Evolutionary conservation across 1,139 yeast species (phyloP).

Genomic region (Zygotorulaspora mrakii): DNA sequence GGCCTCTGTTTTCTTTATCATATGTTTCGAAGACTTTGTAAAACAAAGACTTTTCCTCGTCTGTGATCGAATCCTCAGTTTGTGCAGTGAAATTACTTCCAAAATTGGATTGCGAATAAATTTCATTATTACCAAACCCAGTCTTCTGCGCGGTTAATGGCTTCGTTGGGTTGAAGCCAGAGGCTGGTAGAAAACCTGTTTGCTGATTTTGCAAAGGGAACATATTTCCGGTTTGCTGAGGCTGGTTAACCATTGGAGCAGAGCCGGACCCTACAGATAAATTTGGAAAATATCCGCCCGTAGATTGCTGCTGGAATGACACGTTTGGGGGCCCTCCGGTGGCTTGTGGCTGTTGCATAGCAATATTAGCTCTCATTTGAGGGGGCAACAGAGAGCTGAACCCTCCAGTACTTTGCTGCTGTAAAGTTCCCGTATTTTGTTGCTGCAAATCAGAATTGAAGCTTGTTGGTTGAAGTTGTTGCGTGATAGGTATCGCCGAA

Average conservation of each 20-base stretch:
- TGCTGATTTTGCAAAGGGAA: constrained; percentile 39
- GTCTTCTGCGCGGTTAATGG: constrained; percentile 52
- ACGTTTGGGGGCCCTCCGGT: constrained; percentile 31
- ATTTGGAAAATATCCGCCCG: constrained; percentile 29
- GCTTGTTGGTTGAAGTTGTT: constrained; percentile 38
- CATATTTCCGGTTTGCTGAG: constrained; percentile 35
- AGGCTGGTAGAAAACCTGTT: constrained; percentile 40
- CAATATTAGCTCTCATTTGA: constrained; percentile 29
- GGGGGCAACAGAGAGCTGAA: constrained; percentile 6
- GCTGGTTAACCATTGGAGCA: constrained; percentile 40
- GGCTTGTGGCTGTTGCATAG: constrained; percentile 23
- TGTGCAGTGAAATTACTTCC: constrained; percentile 45
- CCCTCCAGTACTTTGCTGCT: constrained; percentile 31
- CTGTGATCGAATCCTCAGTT: constrained; percentile 54
- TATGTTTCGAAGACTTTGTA: constrained; percentile 86
- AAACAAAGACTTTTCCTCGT: constrained; percentile 81
- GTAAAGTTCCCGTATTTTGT: constrained; percentile 32
- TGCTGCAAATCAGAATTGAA: constrained; percentile 18
- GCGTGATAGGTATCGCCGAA: constrained; percentile 37
- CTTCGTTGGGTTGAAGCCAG: constrained; percentile 33
- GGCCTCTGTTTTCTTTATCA: constrained; percentile 68
- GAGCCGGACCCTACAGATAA: constrained; percentile 26
- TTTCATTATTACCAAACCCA: constrained; percentile 41
- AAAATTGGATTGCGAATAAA: constrained; percentile 34
- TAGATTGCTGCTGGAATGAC: constrained; percentile 22